Evolutionary conservation across 257 asterid genomes (phyloP), one percentile per base, ranked within the genome.

Genomic region (Fraxinus cuspidata): DNA sequence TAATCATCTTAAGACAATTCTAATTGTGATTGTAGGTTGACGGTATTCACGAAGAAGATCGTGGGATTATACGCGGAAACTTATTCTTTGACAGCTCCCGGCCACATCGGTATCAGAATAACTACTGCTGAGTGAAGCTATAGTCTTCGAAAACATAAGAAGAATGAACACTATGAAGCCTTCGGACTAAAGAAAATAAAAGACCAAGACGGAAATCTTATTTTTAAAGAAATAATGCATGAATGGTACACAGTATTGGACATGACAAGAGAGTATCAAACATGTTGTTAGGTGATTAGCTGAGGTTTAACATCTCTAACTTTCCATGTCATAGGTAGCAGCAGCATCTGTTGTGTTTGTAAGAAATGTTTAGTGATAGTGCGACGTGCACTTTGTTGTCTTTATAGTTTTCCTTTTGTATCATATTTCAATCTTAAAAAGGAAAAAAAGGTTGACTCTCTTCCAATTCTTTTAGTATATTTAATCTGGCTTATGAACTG

Each of bases 31-130:
- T 79, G 76, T 70, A 91, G 94, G 83, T 86, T 25, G 91, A 89
- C 1, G 89, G 95, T 72, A 81, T 82, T 76, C 86, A 83, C 2
- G 11, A 37, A 37, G 90, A 92, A 78, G 89, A 83, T 38, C 87
- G 82, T 3, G 83, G 78, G 56, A 53, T 80, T 8, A 82, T 82
- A 0, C 72, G 69, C 56, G 79, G 83, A 68, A 79, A 82, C 63
- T 71, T 70, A 80, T 84, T 86, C 16, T 88, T 82, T 82, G 82
- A 83, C 84, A 80, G 82, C 56, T 82, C 83, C 19, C 85, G 81
- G 56, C 51, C 84, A 63, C 77, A 77, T 65, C 86, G 77, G 34
- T 84, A 80, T 31, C 81, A 84, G 12, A 87, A 84, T 74, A 81
- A 87, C 81, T 86, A 86, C 65, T 84, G 64, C 83, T 38, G 35